Base-by-base conservation (phyloP, 768 basidiomycete species). In the Mycena olivaceomarginata region DNA sequence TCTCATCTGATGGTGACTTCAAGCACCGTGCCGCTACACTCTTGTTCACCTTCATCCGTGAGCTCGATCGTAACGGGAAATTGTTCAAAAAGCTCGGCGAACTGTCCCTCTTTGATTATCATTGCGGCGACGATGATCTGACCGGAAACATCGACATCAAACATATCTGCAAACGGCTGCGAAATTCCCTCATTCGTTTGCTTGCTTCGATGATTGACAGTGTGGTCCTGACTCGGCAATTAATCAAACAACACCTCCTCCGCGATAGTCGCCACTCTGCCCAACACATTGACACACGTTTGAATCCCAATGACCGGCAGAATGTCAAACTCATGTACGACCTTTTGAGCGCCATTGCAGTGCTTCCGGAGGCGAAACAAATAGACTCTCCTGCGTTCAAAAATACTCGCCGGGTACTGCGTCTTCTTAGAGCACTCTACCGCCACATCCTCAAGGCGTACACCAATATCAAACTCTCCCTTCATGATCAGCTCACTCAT, bases 271-370 rank as follows among this genome's bases (percentile, higher is more conserved):
- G 25, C 4, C 66, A 67, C 31, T 31, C 4, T 12, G 22, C 45
- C 9, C 66, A 37, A 2, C 66, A 67, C 25, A 48, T 48, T 25
- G 48, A 67, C 66, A 48, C 2, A 2, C 22, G 51, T 11, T 18
- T 67, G 7, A 48, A 67, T 53, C 66, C 66, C 3, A 67, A 53
- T 18, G 66, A 67, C 48, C 66, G 66, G 5, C 66, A 67, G 20
- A 67, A 53, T 20, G 66, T 67, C 25, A 67, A 67, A n/a, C 66
- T 67, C 15, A 67, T 67, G 66, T 67, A 67, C 25, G 66, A 70
- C 56, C 68, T 70, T 22, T 9, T 70, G 12, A 70, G 68, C 41
- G n/a, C 53, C 4, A 70, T 70, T n/a, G 68, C 68, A 9, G 37
- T 59, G 5, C 68, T 70, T 22, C 68, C 68, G 5, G 56, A 59